These are phyloP conservation scores for Coniella lustricola DNA, from an alignment of 2,329 filamentous ascomycete species.

Conservation along the genomic window DNA sequence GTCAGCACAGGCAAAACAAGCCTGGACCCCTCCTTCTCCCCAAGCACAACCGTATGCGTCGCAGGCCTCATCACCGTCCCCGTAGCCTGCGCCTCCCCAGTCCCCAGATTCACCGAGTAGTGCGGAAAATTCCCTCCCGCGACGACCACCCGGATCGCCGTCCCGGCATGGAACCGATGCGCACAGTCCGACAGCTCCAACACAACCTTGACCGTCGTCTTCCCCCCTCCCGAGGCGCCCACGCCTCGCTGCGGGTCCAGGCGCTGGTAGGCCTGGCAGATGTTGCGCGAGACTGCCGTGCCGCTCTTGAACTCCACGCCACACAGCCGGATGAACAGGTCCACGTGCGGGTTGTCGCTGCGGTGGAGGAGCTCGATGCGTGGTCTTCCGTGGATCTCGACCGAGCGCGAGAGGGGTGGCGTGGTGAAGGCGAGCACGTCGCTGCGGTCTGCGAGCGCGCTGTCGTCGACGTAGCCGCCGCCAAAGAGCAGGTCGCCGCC, in stretches of 20 bases:
- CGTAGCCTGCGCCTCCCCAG: slow-evolving; percentile 17
- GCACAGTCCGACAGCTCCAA: slow-evolving; percentile 18
- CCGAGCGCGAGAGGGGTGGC: slow-evolving; percentile 14
- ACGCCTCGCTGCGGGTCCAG: slow-evolving; percentile 13
- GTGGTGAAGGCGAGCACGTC: slow-evolving; percentile 22
- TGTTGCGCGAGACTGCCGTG: slow-evolving; percentile 19
- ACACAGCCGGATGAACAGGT: slow-evolving; percentile 21
- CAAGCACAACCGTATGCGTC: slow-evolving; percentile 12
- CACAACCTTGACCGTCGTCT: slow-evolving; percentile 8
- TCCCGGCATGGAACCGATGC: slow-evolving; percentile 19
- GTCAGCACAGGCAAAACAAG: slow-evolving; percentile 5
- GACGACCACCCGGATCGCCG: slow-evolving; percentile 19
- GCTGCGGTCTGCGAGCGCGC: slow-evolving; percentile 13
- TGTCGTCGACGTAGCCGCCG: slow-evolving; percentile 18
- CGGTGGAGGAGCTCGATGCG: slow-evolving; percentile 19
- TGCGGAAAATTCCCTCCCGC: slow-evolving; percentile 20
- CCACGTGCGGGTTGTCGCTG: slow-evolving; percentile 20
- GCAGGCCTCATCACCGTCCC: slow-evolving; percentile 13
- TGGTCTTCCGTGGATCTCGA: slow-evolving; percentile 20
- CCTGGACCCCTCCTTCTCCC: neutral
- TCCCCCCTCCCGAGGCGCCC: neutral
- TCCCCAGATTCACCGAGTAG: slow-evolving; percentile 18
- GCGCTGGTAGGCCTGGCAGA: slow-evolving; percentile 19
- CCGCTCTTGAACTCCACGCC: slow-evolving; percentile 16
- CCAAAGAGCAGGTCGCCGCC: slow-evolving; percentile 15